These are phyloP conservation scores for Carnegiea gigantea DNA, from an alignment of 179 eudicot genomes.

Conservation along the genomic window DNA sequence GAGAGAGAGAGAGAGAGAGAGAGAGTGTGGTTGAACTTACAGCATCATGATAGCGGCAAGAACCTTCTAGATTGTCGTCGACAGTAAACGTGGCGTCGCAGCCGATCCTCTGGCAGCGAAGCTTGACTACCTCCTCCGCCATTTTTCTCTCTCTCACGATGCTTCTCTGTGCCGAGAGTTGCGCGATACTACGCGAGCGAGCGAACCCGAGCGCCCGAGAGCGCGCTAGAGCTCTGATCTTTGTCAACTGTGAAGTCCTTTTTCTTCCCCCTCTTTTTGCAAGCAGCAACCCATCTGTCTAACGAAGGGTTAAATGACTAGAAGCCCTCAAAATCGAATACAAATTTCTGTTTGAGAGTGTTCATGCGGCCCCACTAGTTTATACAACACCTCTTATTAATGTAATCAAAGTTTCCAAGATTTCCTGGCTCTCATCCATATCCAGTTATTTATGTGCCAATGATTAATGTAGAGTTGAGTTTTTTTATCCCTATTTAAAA, in stretches of 20 bases:
- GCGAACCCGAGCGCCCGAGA: background rate
- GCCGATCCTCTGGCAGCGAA: conserved; percentile 93
- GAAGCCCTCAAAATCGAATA: background rate
- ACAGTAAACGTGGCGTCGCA: conserved; percentile 77
- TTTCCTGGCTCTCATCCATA: too few relatives aligned
- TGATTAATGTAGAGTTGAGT: too few relatives aligned
- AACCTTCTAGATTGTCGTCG: conserved; percentile 77
- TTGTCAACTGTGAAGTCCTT: background rate
- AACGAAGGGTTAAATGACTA: too few relatives aligned
- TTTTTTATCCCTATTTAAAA: too few relatives aligned
- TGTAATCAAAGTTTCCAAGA: too few relatives aligned
- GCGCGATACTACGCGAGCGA: too few relatives aligned
- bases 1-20: conserved; percentile 14
- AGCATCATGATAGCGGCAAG: conserved; percentile 69
- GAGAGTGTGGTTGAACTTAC: conserved; percentile 29
- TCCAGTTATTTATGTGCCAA: too few relatives aligned
- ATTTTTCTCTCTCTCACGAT: conserved; percentile 20
- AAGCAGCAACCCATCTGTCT: too few relatives aligned
- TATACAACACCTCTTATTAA: too few relatives aligned
- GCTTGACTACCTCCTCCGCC: conserved; percentile 39
- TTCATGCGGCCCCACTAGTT: too few relatives aligned
- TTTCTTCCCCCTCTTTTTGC: background rate
- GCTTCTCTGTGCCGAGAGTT: background rate
- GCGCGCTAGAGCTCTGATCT: background rate
- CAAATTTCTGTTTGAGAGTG: background rate